Base-by-base conservation (phyloP, 2,329 filamentous ascomycete species). In the Trichocomaceae sp. region DNA sequence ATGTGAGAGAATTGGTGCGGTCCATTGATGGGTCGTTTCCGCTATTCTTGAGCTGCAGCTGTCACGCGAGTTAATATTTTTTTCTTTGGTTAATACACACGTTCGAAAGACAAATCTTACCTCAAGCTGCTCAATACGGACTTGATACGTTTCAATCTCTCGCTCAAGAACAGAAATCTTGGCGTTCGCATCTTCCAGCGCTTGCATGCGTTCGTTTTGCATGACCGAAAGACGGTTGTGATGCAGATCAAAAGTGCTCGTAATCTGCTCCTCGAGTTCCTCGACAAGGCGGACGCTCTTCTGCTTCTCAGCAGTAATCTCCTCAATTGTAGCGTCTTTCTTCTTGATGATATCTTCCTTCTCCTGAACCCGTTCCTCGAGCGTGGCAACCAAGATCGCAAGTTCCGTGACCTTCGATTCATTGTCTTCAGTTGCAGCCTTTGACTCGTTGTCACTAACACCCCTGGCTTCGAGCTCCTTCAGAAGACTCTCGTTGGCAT, bases 221-320 rank as follows among this genome's bases (percentile, higher is more conserved):
- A 92, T 78, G 47, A 87, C 85, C 51, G 91, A 96, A 52, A 97
- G 76, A 52, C 92, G 85, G 74, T 96, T 95, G 70, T 96, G 89
- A 57, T 92, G 90, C 69, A 96, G 88, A 66, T 99, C 93, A 72
- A 90, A 99, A 74, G 93, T 96, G 68, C 82, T 89, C 67, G 92
- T 91, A 52, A 99, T 83, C 71, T 99, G 93, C 64, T 97, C 92
- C 72, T 99, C 93, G 5, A 99, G 84, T 73, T 99, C 92, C 69
- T 97, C 90, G 8, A 99, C 89, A 12, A 99, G 78, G 20, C 90
- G 84, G 42, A 88, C 87, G 71, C 93, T 95, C 79, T 95, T 96
- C 76, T 90, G 86, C 77, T 95, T 95, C 73, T 83, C 82, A 15
- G 77, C 75, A 20, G 73, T 76, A 54, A 84, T 75, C 59, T 75